These are phyloP conservation scores for Colletotrichum orbiculare DNA, from an alignment of 2,329 filamentous ascomycete genomes.

Conservation along the genomic window DNA sequence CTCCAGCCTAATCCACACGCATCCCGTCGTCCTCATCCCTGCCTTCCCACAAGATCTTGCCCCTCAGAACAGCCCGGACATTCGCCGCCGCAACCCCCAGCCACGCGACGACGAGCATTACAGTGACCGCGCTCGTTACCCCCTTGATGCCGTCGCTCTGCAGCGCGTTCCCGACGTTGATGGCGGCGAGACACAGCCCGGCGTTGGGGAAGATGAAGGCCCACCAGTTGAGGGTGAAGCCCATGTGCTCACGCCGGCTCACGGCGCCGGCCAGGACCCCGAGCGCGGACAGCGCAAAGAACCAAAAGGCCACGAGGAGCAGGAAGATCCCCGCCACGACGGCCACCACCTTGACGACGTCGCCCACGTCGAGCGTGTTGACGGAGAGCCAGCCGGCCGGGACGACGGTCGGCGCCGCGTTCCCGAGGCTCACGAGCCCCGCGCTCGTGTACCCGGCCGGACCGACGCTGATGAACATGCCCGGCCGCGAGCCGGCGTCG, in stretches of 20 bases:
- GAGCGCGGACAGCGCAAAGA: conserved; percentile 58
- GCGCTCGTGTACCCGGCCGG: conserved; percentile 61
- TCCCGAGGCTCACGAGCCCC: conserved; percentile 57
- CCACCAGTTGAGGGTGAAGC: conserved; percentile 64
- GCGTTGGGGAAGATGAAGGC: conserved; percentile 71
- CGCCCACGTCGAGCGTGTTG: conserved; percentile 41
- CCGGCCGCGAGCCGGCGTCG: conserved; percentile 57
- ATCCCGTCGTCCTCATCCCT: conserved; percentile 36
- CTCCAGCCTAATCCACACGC: not conserved
- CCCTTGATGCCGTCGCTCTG: conserved; percentile 57
- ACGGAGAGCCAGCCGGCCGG: conserved; percentile 41
- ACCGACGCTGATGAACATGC: conserved; percentile 66
- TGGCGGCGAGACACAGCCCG: conserved; percentile 64
- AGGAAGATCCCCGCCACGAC: conserved; percentile 60
- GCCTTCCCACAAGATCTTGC: conserved; percentile 57
- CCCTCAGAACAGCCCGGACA: conserved; percentile 54
- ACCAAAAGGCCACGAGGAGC: conserved; percentile 65
- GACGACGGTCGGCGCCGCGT: conserved; percentile 37
- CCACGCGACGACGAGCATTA: conserved; percentile 61
- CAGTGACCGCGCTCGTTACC: conserved; percentile 60
- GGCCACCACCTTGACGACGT: conserved; percentile 56
- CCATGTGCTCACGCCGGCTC: conserved; percentile 43
- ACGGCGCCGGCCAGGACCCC: conserved; percentile 46
- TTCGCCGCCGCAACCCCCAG: conserved; percentile 56
- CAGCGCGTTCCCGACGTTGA: conserved; percentile 59